These are phyloP conservation scores for Leccinum uliginosum DNA, from an alignment of 768 basidiomycete genomes.

Conservation along the genomic window DNA sequence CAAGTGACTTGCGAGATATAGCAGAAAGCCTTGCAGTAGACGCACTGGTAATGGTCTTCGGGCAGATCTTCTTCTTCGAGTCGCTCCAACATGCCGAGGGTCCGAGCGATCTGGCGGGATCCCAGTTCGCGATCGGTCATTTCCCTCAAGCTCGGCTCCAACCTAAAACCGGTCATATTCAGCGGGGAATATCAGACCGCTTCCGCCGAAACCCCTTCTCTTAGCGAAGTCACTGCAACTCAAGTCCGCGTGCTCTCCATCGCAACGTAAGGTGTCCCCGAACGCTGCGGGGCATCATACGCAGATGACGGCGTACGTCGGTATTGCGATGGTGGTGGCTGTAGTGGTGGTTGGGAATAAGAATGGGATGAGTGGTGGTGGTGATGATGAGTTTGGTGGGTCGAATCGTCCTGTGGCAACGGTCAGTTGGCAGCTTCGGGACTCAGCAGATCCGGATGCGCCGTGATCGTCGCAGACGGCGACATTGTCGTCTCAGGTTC, in stretches of 20 bases:
- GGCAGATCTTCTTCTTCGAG: conserved; percentile 76
- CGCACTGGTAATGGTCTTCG: conserved; percentile 96
- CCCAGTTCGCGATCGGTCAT: conserved; percentile 84
- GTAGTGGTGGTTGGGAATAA: background rate
- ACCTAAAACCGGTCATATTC: conserved; percentile 45
- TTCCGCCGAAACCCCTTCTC: conserved; percentile 21
- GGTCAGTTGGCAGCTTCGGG: conserved; percentile 36
- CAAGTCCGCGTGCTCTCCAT: conserved; percentile 72
- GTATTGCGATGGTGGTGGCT: background rate
- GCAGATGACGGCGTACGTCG: background rate
- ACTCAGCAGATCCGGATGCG: conserved; percentile 41
- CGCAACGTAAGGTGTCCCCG: conserved; percentile 36
- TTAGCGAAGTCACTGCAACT: conserved; percentile 41
- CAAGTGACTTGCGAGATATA: conserved; percentile 93
- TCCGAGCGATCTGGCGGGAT: conserved; percentile 60
- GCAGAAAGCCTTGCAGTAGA: conserved; percentile 88
- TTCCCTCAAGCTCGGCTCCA: conserved; percentile 76
- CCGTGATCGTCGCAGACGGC: conserved; percentile 20
- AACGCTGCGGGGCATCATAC: conserved; percentile 3
- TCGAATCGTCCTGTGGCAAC: conserved; percentile 18
- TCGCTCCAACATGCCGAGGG: conserved; percentile 57
- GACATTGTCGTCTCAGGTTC: conserved; percentile 37
- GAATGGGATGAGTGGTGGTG: background rate
- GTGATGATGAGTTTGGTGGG: background rate
- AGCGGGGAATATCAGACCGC: conserved; percentile 17